A percentile compares a stretch with the other conserved stretches of the same genome.
phyloP scores from a whole-genome alignment of 2,329 filamentous ascomycete genomes.

The Colletotrichum cuscutae region DNA sequence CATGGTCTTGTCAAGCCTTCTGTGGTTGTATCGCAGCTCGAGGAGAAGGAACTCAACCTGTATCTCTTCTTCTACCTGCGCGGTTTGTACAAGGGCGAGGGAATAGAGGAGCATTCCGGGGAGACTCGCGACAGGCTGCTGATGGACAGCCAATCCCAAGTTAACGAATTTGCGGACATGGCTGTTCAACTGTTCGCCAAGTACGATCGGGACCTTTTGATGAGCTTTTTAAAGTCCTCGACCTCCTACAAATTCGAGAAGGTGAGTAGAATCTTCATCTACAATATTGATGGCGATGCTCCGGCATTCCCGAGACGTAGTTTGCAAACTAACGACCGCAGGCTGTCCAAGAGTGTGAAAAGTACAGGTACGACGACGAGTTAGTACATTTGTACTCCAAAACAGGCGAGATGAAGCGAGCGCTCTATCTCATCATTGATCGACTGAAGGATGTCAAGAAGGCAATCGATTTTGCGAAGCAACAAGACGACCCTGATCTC shows the following conservation, averaged over 20 bases:
- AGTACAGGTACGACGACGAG: slow-evolving; percentile 84
- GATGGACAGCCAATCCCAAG: slow-evolving; percentile 72
- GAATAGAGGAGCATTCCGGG: slow-evolving; percentile 63
- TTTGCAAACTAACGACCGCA: slow-evolving; percentile 38
- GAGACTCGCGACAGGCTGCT: slow-evolving; percentile 67
- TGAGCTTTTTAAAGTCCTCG: slow-evolving; percentile 87
- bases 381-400: slow-evolving; percentile 97
- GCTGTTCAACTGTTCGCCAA: slow-evolving; percentile 87
- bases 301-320: not conserved
- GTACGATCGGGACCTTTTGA: slow-evolving; percentile 82
- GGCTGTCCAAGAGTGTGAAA: slow-evolving; percentile 83
- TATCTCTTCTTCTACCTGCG: slow-evolving; percentile 95
- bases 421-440: slow-evolving; percentile 92
- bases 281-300: not conserved
- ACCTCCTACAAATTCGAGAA: slow-evolving; percentile 90
- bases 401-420: slow-evolving; percentile 92
- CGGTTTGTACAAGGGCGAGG: slow-evolving; percentile 83
- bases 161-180: slow-evolving; percentile 88
- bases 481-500: slow-evolving; percentile 89
- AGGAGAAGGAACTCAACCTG: slow-evolving; percentile 71
- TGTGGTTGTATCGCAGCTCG: slow-evolving; percentile 82
- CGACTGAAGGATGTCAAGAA: slow-evolving; percentile 91
- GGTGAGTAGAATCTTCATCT: slow-evolving; percentile 45
- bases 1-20: slow-evolving; percentile 85
- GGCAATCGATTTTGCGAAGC: slow-evolving; percentile 93